A percentile compares a stretch with the other conserved stretches of the same genome.
Evolutionary conservation across 2,329 filamentous ascomycete genomes (phyloP).

Genomic region (Drechmeria coniospora): DNA sequence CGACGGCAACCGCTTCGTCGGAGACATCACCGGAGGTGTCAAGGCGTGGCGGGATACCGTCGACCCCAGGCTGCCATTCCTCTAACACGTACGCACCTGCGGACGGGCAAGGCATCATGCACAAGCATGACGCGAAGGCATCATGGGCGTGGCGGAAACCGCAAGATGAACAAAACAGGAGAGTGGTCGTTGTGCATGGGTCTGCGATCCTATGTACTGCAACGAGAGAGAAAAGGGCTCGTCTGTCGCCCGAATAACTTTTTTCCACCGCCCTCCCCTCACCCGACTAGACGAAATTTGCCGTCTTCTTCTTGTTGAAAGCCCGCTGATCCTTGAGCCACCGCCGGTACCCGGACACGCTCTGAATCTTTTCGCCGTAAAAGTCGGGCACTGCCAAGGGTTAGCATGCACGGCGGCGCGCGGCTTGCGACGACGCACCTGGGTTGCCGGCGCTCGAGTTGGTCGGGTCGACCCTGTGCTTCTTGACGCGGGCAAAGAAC

Average conservation of each 20-base stretch:
- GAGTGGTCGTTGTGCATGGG: conserved; percentile 11
- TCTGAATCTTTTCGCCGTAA: conserved; percentile 96
- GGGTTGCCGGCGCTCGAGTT: conserved; percentile 84
- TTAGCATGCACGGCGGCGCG: conserved; percentile 7
- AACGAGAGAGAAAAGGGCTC: conserved; percentile 3
- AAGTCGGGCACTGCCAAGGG: conserved; percentile 65
- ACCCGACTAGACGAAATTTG: conserved; percentile 36
- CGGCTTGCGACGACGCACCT: conserved; percentile 18
- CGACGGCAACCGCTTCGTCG: conserved; percentile 40
- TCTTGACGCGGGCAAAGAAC: conserved; percentile 85
- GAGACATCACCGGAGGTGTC: conserved; percentile 58
- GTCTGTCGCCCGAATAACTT: conserved; percentile 3
- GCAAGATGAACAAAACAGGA: conserved; percentile 8
- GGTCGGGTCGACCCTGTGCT: conserved; percentile 79
- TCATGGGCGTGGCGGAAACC: conserved; percentile 3
- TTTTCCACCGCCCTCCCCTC: conserved; percentile 2
- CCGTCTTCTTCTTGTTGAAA: conserved; percentile 88
- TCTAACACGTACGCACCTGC: conserved; percentile 14
- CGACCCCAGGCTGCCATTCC: conserved; percentile 41
- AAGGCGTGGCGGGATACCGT: conserved; percentile 56
- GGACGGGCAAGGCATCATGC: too few species aligned
- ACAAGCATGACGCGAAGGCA: conserved; percentile 2
- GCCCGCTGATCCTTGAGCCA: conserved; percentile 97
- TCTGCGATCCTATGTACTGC: conserved; percentile 4
- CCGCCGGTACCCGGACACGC: conserved; percentile 76